Conservation (phyloP, 352 stramenopile genomes). For the Aphanomyces stellatus region DNA sequence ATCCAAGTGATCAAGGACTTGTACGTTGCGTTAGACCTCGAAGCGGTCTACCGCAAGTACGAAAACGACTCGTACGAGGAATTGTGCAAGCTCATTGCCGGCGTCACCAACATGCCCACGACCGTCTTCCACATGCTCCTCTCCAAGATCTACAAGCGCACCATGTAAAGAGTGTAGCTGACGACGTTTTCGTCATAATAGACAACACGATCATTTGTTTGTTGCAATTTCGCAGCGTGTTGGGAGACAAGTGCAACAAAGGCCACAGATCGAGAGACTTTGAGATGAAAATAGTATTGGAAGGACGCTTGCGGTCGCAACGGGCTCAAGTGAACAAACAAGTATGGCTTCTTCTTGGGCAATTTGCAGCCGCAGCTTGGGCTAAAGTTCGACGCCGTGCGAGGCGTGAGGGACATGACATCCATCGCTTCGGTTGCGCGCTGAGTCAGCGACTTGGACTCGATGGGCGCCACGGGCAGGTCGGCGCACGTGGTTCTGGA, state of each 20-base stretch:
- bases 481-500: neutral
- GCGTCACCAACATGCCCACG: constrained; percentile 78
- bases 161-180: constrained; percentile 80
- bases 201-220: neutral
- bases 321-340: constrained; percentile 61
- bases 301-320: too few relatives aligned
- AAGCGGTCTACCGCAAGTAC: constrained; percentile 85
- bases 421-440: too few relatives aligned
- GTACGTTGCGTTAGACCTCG: constrained; percentile 90
- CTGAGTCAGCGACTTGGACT: too few relatives aligned
- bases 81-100: constrained; percentile 69
- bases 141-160: constrained; percentile 96
- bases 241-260: neutral
- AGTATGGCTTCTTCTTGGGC: constrained; percentile 26
- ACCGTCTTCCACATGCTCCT: constrained; percentile 92
- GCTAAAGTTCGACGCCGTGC: neutral
- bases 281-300: too few relatives aligned
- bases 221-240: neutral
- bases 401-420: neutral
- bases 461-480: too few relatives aligned
- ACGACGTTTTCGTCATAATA: too few relatives aligned
- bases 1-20: constrained; percentile 89
- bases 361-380: neutral
- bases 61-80: constrained; percentile 89
- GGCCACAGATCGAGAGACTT: too few relatives aligned